Percentiles rank a stretch among this genome's conserved stretches.
phyloP scores from a whole-genome alignment of 2,329 filamentous ascomycete species.

The Lanzia echinophila region DNA sequence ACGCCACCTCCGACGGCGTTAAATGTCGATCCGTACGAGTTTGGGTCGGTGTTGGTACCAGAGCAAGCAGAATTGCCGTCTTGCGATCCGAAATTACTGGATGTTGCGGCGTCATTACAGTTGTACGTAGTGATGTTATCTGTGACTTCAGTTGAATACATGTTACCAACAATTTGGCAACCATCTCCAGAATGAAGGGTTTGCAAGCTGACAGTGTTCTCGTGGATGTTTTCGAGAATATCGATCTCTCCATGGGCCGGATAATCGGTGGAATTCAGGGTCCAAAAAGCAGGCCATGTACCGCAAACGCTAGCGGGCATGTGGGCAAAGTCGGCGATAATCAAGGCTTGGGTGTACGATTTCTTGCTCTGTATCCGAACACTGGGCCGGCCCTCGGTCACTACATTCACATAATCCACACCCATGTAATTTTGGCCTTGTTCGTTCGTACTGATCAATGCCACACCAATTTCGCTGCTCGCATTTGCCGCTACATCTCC shows the following conservation, averaged over 20 bases:
- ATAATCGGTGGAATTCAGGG: constrained; percentile 59
- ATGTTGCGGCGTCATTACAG: constrained; percentile 18
- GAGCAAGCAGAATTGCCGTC: constrained; percentile 30
- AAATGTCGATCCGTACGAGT: constrained; percentile 50
- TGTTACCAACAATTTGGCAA: constrained; percentile 34
- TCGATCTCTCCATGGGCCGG: constrained; percentile 49
- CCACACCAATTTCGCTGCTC: constrained; percentile 27
- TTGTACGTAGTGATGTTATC: constrained; percentile 15
- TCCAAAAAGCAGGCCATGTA: constrained; percentile 58
- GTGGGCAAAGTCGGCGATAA: constrained; percentile 62
- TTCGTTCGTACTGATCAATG: constrained; percentile 48
- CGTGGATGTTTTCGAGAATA: constrained; percentile 64
- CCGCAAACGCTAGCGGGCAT: constrained; percentile 63
- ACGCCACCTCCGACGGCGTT: constrained; percentile 59
- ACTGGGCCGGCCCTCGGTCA: constrained; percentile 56
- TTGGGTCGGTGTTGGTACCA: constrained; percentile 34
- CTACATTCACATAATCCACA: constrained; percentile 48
- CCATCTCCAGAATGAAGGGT: constrained; percentile 51
- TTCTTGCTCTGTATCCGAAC: constrained; percentile 61
- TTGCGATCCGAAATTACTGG: constrained; percentile 31
- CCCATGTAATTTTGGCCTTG: constrained; percentile 55
- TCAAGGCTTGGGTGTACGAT: constrained; percentile 56
- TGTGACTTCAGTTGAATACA: neutral
- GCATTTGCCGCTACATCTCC: constrained; percentile 42
- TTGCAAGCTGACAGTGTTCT: constrained; percentile 51